Conservation (phyloP, 352 stramenopile genomes). For the Pythium aphanidermatum region DNA sequence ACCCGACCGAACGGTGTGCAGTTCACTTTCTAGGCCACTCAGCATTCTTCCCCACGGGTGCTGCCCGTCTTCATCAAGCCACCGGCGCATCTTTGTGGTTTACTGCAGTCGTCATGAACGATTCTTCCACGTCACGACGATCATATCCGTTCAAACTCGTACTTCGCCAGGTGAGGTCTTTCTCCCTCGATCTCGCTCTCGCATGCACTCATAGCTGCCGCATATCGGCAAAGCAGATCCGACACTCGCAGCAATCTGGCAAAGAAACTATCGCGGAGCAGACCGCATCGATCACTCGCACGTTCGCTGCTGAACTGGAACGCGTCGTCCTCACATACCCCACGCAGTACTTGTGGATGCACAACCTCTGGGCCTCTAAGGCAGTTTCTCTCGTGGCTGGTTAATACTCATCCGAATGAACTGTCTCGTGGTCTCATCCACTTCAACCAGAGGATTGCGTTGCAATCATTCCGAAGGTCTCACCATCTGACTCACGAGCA, state of each 20-base stretch:
- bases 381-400: no score
- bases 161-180: slow-evolving; percentile 21
- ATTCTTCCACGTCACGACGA: slow-evolving; percentile 15
- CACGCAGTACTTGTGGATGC: slow-evolving; percentile 53
- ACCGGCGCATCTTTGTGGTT: slow-evolving; percentile 40
- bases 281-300: slow-evolving; percentile 23
- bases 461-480: no score
- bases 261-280: no score
- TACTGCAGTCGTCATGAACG: slow-evolving; percentile 37
- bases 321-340: slow-evolving; percentile 23
- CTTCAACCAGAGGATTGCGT: no score
- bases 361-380: slow-evolving; percentile 49
- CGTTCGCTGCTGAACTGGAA: slow-evolving; percentile 34
- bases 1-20: slow-evolving; percentile 5
- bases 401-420: no score
- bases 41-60: slow-evolving; percentile 35
- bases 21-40: slow-evolving; percentile 39
- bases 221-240: no score
- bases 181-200: slow-evolving; percentile 6
- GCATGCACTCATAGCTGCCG: no score
- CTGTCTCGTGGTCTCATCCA: no score
- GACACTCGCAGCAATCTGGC: no score
- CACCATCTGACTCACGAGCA: no score
- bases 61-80: slow-evolving; percentile 28
- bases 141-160: slow-evolving; percentile 34